Base-by-base conservation (phyloP, 2,329 filamentous ascomycete genomes). In the Byssochlamys sp. region DNA sequence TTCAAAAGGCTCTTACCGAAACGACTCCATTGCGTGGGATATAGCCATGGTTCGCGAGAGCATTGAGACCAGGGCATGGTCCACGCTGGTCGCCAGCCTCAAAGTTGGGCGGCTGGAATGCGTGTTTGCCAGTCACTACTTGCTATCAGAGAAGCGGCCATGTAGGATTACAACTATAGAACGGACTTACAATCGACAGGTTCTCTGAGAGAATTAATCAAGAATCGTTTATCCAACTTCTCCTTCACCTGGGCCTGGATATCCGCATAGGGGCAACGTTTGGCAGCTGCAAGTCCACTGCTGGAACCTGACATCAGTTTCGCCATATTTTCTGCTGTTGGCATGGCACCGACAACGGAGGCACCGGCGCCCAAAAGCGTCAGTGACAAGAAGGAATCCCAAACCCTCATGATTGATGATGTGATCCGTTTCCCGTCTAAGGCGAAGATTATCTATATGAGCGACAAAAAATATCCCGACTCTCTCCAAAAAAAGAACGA, bases 31-130 rank as follows among this genome's bases (percentile, higher is more conserved):
- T 71, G 28, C 69, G 72, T 6, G 73, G 71, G n/a, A 76, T 73
- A 52, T 75, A 76, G 11, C 66, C 69, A 63, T 77, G 74, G 55
- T 77, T 76, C 51, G 74, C 74, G 52, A 76, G 63, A 4, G 75
- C 74, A 62, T 77, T 77, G 33, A 77, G 62, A 29, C 73, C 73
- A 1, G 74, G 74, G 59, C 75, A 76, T 27, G 71, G 73, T 6
- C 73, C 74, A 54, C 73, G 70, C 59, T 73, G 69, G 60, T 74
- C 73, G 11, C 71, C 72, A 9, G 61, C 61, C 3, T 63, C 62
- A 31, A 69, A 69, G 52, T 70, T 61, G 0, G 71, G 73, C 1
- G 72, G 65, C 9, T 69, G 65, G 56, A 73, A 75, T 11, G 58
- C 59, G 59, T 74, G 68, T 25, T 68, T 59, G 2, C 71, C 71